Evolutionary conservation across 805 yeast species (phyloP).

Genomic region (Zygosaccharomyces gambellarensis): DNA sequence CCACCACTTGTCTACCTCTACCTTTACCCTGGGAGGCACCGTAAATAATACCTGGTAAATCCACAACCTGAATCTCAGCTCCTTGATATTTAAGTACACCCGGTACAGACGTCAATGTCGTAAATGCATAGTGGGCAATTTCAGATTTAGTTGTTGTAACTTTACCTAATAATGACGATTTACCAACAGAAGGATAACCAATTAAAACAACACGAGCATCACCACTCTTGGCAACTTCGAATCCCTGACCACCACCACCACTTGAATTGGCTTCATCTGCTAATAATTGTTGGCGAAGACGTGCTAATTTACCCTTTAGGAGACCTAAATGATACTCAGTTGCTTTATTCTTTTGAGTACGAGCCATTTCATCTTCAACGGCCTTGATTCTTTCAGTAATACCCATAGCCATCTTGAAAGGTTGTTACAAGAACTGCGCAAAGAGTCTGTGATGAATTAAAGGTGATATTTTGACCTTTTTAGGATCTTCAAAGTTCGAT

Average conservation of each 20-base stretch:
- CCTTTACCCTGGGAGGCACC: constrained; percentile 98
- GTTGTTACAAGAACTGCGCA: neutral
- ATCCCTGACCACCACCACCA: constrained; percentile 77
- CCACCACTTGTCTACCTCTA: constrained; percentile 93
- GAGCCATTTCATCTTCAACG: constrained; percentile 87
- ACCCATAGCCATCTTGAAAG: constrained; percentile 28
- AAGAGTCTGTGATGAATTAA: neutral
- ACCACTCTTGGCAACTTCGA: constrained; percentile 92
- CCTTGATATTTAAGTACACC: constrained; percentile 94
- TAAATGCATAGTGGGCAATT: constrained; percentile 91
- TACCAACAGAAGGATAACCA: constrained; percentile 98
- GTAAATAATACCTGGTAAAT: constrained; percentile 92
- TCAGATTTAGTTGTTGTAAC: constrained; percentile 93
- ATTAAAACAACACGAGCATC: constrained; percentile 93
- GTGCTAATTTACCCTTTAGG: constrained; percentile 88
- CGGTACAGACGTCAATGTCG: constrained; percentile 94
- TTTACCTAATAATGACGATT: constrained; percentile 81
- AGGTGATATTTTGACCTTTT: neutral
- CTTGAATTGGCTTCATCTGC: constrained; percentile 78
- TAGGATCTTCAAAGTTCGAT: too few species aligned
- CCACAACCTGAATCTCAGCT: constrained; percentile 96
- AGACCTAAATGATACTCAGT: constrained; percentile 96
- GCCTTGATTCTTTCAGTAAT: constrained; percentile 69
- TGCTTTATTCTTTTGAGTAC: constrained; percentile 96
- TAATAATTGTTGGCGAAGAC: constrained; percentile 82